phyloP scores from a whole-genome alignment of 805 yeast species.

The Ogataea neopini region DNA sequence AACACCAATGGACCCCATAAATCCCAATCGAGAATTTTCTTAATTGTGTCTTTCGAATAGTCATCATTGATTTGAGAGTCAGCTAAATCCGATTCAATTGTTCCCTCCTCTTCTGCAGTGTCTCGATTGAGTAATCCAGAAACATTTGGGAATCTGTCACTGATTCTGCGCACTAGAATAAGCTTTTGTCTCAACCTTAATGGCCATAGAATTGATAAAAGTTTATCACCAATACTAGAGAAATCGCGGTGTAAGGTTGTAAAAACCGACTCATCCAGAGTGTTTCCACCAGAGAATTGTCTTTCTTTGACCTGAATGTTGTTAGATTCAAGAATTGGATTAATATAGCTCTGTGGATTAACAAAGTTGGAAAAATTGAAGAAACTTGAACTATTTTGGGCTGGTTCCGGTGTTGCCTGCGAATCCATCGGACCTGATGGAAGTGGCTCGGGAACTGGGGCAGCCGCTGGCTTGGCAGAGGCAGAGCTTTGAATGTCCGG shows the following conservation, averaged over 20 bases:
- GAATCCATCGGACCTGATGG: conserved; percentile 6
- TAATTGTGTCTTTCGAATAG: conserved; percentile 36
- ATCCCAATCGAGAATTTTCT: conserved; percentile 55
- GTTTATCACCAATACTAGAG: conserved; percentile 35
- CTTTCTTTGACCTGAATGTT: conserved; percentile 42
- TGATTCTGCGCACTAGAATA: conserved; percentile 29
- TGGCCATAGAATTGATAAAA: conserved; percentile 40
- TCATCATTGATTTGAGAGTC: conserved; percentile 29
- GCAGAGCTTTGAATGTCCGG: conserved; percentile 30
- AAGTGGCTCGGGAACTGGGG: conserved; percentile 4
- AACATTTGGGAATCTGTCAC: conserved; percentile 25
- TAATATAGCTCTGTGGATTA: conserved; percentile 34
- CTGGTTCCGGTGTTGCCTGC: conserved; percentile 1
- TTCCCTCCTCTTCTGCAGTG: conserved; percentile 25
- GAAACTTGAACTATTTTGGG: conserved; percentile 11
- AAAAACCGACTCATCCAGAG: conserved; percentile 56
- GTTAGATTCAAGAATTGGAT: conserved; percentile 27
- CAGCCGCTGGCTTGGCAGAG: conserved; percentile 10
- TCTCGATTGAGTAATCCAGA: conserved; percentile 14
- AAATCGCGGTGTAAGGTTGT: conserved; percentile 44
- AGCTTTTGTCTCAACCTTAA: conserved; percentile 34
- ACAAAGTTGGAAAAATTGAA: conserved; percentile 36
- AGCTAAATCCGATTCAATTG: conserved; percentile 18
- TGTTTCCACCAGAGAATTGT: conserved; percentile 58
- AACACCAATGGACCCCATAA: conserved; percentile 63